A percentile compares a stretch with the other conserved stretches of the same genome.
phyloP scores from a whole-genome alignment of 1,284 basidiomycete genomes.

The Puccinia hordei region DNA sequence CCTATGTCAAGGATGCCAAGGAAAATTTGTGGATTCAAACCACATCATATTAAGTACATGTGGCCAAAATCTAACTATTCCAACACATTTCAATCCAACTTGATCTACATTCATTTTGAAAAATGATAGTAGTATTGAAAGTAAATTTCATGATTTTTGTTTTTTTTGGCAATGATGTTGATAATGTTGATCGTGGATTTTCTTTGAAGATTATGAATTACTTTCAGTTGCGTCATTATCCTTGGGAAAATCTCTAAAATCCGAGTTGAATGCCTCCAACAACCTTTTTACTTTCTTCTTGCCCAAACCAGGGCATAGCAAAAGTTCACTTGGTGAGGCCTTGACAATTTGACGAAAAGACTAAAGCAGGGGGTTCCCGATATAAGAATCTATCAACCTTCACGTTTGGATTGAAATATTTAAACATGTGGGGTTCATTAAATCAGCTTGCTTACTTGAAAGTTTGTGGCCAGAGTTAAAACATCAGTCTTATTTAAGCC shows the following conservation, averaged over 20 bases:
- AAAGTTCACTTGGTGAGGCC: slow-evolving; percentile 73
- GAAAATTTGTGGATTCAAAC: no score
- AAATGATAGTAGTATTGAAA: no score
- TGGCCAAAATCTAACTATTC: no score
- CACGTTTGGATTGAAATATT: no score
- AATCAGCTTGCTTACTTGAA: slow-evolving; percentile 71
- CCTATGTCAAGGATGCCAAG: no score
- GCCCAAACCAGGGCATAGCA: slow-evolving; percentile 86
- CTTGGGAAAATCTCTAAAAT: slow-evolving; percentile 58
- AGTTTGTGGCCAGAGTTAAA: slow-evolving; percentile 84
- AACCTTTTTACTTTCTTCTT: slow-evolving; percentile 81
- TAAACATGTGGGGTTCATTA: background rate
- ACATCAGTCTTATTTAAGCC: slow-evolving; percentile 98
- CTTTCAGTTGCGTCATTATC: background rate
- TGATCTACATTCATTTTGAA: no score
- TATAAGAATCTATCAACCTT: slow-evolving; percentile 12
- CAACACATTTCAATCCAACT: no score
- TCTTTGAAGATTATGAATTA: background rate
- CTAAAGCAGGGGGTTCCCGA: slow-evolving; percentile 61
- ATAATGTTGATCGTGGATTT: no score
- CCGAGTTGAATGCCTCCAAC: slow-evolving; percentile 63
- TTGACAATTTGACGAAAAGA: slow-evolving; percentile 78
- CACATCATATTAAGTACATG: no score
- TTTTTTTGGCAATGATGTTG: no score
- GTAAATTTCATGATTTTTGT: no score